Evolutionary conservation across 2,329 filamentous ascomycete genomes (phyloP), one percentile per base, ranked within the genome.

Genomic region (Trichoderma sp.): DNA sequence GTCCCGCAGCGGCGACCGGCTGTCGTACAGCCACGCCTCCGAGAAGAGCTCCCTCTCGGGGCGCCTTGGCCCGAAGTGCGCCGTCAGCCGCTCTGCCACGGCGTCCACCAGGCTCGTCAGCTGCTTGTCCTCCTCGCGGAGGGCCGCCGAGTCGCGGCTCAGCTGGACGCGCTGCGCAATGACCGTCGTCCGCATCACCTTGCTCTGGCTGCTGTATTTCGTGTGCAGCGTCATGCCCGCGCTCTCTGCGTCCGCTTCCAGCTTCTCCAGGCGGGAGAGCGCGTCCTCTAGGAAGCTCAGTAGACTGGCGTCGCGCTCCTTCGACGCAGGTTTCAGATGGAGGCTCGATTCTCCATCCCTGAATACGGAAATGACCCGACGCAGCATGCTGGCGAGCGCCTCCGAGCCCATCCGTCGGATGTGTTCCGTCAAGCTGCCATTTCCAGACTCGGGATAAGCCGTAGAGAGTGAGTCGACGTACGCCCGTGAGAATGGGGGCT

Each of bases 131-230:
- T 89, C 82, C 51, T 88, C 83, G 0, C 89, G 90, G 30, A 94
- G 81, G 3, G 85, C 81, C 1, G 90, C 87, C 69, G 88, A 88
- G 73, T 93, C 88, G 68, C 87, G 90, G 76, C 89, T 92, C 47
- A 95, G 81, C 72, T 93, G 88, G 19, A 95, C 90, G 73, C 91
- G 90, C 72, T 94, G 90, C 17, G 90, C 90, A 58, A 94, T 87
- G 39, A 94, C 86, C 0, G 91, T 94, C 1, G 91, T 92, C 51
- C 92, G 84, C 47, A 92, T 78, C 50, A 90, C 87, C 68, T 87
- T 88, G 76, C 84, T 85, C 68, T 89, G 88, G 12, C 89, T 83
- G 70, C 89, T 89, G 75, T 95, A 90, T 73, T 89, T 89, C 77
- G 89, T 96, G 67, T 88, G 87, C 34, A 96, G 81, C 4, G 81